phyloP scores from a whole-genome alignment of 768 basidiomycete species.

The Mycena venus region DNA sequence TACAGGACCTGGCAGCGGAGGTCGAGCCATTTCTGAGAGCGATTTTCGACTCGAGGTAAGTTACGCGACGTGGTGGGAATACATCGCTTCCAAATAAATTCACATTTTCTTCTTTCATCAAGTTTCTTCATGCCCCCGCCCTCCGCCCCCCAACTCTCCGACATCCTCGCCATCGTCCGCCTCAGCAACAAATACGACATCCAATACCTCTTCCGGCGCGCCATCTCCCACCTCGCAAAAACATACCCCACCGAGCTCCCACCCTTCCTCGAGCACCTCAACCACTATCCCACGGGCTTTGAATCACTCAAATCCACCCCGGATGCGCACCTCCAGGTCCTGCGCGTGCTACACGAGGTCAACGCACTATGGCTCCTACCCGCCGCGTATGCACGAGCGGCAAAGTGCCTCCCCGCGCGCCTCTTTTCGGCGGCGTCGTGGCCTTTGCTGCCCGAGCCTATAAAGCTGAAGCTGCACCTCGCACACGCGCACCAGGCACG shows the following conservation, averaged over 20 bases:
- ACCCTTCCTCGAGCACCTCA: neutral
- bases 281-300: neutral
- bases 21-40: constrained; percentile 12
- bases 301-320: neutral
- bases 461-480: neutral
- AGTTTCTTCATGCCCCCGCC: constrained; percentile 17
- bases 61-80: neutral
- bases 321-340: neutral
- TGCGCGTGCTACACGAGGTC: constrained; percentile 4
- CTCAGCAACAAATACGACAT: constrained; percentile 15
- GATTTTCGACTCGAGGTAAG: constrained; percentile 22
- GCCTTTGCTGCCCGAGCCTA: neutral
- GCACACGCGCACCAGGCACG: constrained; percentile 9
- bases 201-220: neutral
- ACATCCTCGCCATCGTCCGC: neutral
- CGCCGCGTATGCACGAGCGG: constrained; percentile 2
- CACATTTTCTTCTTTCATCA: neutral
- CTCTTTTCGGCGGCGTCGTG: neutral
- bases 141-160: neutral
- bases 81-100: neutral
- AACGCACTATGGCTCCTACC: constrained; percentile 19
- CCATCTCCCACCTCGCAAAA: neutral
- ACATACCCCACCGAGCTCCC: neutral
- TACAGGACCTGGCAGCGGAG: constrained; percentile 4
- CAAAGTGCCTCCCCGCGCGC: neutral